A percentile compares a stretch with the other conserved stretches of the same genome.
These are phyloP conservation scores for Excoecaria cochinchinensis DNA, from an alignment of 345 rosid species.

Conservation along the genomic window DNA sequence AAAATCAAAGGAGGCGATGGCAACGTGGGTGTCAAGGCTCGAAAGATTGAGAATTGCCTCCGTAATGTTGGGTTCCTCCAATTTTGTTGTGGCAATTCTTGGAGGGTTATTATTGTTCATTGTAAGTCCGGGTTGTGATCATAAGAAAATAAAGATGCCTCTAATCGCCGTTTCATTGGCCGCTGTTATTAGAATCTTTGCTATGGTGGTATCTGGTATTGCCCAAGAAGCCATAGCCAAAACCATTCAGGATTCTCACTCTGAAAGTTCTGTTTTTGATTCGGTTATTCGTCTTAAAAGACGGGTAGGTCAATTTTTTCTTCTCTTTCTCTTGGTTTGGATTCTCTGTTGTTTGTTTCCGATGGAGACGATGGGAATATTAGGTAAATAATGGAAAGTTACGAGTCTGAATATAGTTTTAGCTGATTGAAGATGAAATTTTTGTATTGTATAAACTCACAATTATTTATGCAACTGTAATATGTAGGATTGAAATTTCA, in stretches of 20 bases:
- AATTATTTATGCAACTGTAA: no score
- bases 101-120: constrained; percentile 46
- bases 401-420: no score
- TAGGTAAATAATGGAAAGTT: no score
- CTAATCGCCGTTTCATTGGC: constrained; percentile 44
- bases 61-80: constrained; percentile 46
- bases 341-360: not conserved
- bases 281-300: constrained; percentile 46
- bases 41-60: constrained; percentile 47
- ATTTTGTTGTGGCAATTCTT: constrained; percentile 39
- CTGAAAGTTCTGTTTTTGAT: constrained; percentile 31
- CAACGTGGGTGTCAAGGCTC: constrained; percentile 41
- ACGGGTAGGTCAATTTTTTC: constrained; percentile 40
- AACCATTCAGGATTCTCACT: constrained; percentile 52
- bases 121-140: constrained; percentile 40
- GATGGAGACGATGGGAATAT: no score
- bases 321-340: not conserved
- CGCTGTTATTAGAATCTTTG: constrained; percentile 50
- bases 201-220: constrained; percentile 53
- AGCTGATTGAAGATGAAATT: not conserved
- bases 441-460: not conserved
- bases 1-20: not conserved
- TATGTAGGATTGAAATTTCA: no score
- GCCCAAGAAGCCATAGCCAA: constrained; percentile 72
- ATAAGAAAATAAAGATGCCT: constrained; percentile 26